Percentiles rank a stretch among this genome's conserved stretches.
Conservation (phyloP, 306 rosid species). For the Prunus salicina region DNA sequence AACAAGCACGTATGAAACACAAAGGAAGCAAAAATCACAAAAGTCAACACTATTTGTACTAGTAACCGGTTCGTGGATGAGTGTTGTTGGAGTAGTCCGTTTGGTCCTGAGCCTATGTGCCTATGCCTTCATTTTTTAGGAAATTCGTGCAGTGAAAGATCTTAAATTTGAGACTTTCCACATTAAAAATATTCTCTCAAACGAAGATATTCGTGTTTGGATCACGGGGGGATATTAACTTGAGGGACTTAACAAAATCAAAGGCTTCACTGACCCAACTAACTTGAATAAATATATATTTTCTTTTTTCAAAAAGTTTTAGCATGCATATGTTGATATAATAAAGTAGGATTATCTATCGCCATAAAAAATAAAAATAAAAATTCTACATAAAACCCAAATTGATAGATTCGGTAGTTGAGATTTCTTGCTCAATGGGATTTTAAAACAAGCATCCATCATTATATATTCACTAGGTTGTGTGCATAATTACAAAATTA, state of each 20-base stretch:
- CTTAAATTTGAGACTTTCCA: too few species aligned
- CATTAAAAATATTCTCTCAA: too few species aligned
- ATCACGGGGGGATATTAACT: too few species aligned
- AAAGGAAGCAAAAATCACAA: too few species aligned
- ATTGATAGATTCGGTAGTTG: constrained; percentile 18
- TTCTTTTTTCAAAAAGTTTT: background rate
- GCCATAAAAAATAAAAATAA: background rate
- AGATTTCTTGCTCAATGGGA: constrained; percentile 23
- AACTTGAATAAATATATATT: background rate
- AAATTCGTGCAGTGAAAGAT: too few species aligned
- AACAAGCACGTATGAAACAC: too few species aligned
- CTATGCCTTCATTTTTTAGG: background rate
- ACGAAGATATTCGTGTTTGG: too few species aligned
- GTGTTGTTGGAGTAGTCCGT: background rate
- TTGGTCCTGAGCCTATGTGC: background rate
- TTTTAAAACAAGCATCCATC: background rate
- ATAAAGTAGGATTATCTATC: background rate
- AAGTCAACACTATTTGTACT: background rate
- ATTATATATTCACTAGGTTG: background rate
- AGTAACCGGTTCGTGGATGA: background rate
- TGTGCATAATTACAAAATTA: constrained; percentile 13
- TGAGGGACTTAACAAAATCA: background rate
- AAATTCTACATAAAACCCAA: background rate
- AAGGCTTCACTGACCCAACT: background rate
- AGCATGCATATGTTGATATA: background rate